Evolutionary conservation across 2,329 filamentous ascomycete genomes (phyloP).

Genomic region (Aspergillus hortae): DNA sequence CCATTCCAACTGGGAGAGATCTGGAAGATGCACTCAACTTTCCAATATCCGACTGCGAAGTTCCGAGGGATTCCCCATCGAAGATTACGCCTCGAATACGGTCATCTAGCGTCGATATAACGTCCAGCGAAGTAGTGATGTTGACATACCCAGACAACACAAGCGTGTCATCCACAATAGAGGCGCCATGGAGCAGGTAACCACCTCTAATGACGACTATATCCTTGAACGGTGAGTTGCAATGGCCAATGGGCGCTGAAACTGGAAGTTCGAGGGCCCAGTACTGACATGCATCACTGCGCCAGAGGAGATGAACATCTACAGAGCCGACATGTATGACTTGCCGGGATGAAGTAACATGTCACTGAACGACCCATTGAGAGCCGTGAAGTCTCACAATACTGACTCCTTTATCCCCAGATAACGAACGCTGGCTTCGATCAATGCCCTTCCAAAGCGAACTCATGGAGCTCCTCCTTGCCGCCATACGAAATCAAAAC

Average conservation of each 20-base stretch:
- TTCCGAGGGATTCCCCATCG: constrained; percentile 7
- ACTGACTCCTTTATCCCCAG: constrained; percentile 8
- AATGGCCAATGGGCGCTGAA: constrained; percentile 17
- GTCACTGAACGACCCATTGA: constrained; percentile 13
- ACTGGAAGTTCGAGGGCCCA: constrained; percentile 26
- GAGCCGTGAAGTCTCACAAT: background rate
- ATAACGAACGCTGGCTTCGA: constrained; percentile 6
- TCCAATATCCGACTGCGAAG: background rate
- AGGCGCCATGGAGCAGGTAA: constrained; percentile 23
- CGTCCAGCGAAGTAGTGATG: constrained; percentile 12
- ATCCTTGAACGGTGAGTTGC: constrained; percentile 18
- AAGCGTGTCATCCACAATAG: background rate
- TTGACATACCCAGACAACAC: constrained; percentile 15
- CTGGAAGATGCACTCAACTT: constrained; percentile 7
- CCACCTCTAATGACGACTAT: constrained; percentile 24
- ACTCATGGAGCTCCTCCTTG: constrained; percentile 23
- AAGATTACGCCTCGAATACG: constrained; percentile 3
- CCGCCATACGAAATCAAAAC: constrained; percentile 29
- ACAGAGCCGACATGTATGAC: constrained; percentile 21
- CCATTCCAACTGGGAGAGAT: constrained; percentile 13
- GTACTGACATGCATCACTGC: constrained; percentile 29
- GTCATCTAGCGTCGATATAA: constrained; percentile 11
- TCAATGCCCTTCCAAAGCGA: constrained; percentile 17
- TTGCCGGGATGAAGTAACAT: constrained; percentile 7
- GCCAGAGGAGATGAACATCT: constrained; percentile 24